Evolutionary conservation across 208 protist species (phyloP), one percentile per base, ranked within the genome.

Genomic region (Tritrichomonas foetus): DNA sequence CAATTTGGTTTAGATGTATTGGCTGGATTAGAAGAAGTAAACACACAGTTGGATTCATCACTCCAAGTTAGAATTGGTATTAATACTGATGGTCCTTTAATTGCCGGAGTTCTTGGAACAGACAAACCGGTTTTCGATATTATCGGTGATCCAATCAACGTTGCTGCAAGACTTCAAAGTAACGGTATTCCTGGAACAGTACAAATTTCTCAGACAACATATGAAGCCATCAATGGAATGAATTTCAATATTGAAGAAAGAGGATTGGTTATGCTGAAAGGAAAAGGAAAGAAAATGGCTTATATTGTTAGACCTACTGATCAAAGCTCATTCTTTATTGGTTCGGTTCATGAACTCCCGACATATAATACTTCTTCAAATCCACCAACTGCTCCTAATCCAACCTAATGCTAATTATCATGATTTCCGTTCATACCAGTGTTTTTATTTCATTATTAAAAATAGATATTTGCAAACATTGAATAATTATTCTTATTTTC

Each of bases 231-330:
- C 13, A 22, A 33, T 9, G 30, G 30, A 0, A 82, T 82, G 74
- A 82, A 82, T 30, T 82, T 47, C 20, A 82, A 82, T 30, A 50
- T 82, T n/a, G 74, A 82, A 82, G 27, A 47, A 20, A 82, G 74
- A 82, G 74, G 74, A n/a, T 33, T 50, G 30, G 50, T 82, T 0
- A 41, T 50, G 50, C 74, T 82, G 0, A 82, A 49, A 53, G 74
- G 74, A n/a, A 82, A 82, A 53, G 74, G 74, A 49, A 82, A 82
- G 41, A 47, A 82, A 36, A 82, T 36, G 41, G 74, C 74, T 16
- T 82, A 82, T 82, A 36, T 82, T 9, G 74, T 82, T 13, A 33
- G 69, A 13, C 69, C 69, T 36, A 27, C 44, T 44, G 69, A 27
- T 44, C 36, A 47, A 36, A 44, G n/a, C n/a, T 47, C 33, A 20